Evolutionary conservation across 2,329 filamentous ascomycete species (phyloP).

Genomic region (Claviceps maximensis): DNA sequence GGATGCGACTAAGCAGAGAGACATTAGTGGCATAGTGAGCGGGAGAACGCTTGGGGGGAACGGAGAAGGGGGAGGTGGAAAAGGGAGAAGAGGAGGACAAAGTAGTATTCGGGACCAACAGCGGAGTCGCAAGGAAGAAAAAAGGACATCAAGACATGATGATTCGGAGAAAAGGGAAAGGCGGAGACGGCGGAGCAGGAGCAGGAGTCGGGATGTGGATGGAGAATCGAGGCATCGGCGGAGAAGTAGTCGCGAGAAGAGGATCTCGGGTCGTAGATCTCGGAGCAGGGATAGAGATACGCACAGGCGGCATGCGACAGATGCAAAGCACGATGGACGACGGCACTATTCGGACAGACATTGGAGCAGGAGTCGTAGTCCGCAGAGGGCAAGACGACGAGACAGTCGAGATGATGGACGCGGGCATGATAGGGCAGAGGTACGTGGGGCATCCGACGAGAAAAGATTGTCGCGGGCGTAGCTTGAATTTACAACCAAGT

Average conservation of each 20-base stretch:
- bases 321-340: conserved; percentile 4
- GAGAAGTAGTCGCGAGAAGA: conserved; percentile 8
- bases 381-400: conserved; percentile 10
- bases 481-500: conserved; percentile 1
- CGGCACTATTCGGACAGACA: conserved; percentile 2
- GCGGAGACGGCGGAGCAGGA: conserved; percentile 23
- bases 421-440: conserved; percentile 9
- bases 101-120: not conserved
- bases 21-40: conserved; percentile 19
- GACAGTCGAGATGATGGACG: conserved; percentile 5
- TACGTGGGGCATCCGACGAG: conserved; percentile 10
- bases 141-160: conserved; percentile 17
- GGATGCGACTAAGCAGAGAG: conserved; percentile 32
- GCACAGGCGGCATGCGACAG: not conserved
- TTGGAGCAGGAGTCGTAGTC: conserved; percentile 4
- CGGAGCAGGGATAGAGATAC: conserved; percentile 8
- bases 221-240: conserved; percentile 19
- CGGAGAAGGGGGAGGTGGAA: not conserved
- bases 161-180: conserved; percentile 19
- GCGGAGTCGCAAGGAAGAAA: conserved; percentile 11
- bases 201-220: conserved; percentile 14
- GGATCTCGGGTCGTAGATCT: conserved; percentile 6
- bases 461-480: conserved; percentile 8
- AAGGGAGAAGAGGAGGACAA: not conserved
- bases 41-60: conserved; percentile 10